A percentile compares a stretch with the other conserved stretches of the same genome.
phyloP scores from a whole-genome alignment of 441 rosid genomes.

The Croton setiger region DNA sequence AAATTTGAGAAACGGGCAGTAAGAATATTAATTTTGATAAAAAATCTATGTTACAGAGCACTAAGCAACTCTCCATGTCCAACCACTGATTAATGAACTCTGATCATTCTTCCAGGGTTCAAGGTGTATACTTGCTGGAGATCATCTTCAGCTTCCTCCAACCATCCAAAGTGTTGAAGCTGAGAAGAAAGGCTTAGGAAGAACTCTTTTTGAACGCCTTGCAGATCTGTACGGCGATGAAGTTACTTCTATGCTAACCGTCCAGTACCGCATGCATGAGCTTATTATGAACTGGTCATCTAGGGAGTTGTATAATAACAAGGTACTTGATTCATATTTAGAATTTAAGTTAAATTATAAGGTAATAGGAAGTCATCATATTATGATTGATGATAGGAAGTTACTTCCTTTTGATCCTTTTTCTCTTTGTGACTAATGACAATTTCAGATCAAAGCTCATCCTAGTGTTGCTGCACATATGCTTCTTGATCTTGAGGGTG shows the following conservation, averaged over 20 bases:
- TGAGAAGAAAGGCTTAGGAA: conserved; percentile 89
- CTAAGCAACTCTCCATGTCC: not conserved
- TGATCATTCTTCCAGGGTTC: conserved; percentile 52
- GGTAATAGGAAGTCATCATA: conserved; percentile 1
- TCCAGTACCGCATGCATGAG: conserved; percentile 98
- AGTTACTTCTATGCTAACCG: conserved; percentile 84
- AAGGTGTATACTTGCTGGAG: conserved; percentile 91
- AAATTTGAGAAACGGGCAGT: not conserved
- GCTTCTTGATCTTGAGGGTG: conserved; percentile 83
- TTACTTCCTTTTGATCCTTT: not conserved
- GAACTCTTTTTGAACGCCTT: conserved; percentile 91
- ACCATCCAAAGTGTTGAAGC: conserved; percentile 94
- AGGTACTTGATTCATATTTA: conserved; percentile 42
- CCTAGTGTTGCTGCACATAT: conserved; percentile 80
- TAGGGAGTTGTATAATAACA: conserved; percentile 68
- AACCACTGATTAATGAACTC: conserved; percentile 1
- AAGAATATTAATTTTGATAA: not conserved
- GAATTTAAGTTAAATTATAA: conserved; percentile 10
- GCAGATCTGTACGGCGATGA: conserved; percentile 79
- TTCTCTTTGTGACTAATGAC: not conserved
- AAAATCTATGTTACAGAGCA: conserved; percentile 11
- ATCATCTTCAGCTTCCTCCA: conserved; percentile 99
- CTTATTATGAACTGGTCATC: conserved; percentile 99
- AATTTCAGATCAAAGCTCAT: conserved; percentile 70
- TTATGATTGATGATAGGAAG: not conserved